phyloP scores from a whole-genome alignment of 768 basidiomycete species.

The Leccinum rimulosum region DNA sequence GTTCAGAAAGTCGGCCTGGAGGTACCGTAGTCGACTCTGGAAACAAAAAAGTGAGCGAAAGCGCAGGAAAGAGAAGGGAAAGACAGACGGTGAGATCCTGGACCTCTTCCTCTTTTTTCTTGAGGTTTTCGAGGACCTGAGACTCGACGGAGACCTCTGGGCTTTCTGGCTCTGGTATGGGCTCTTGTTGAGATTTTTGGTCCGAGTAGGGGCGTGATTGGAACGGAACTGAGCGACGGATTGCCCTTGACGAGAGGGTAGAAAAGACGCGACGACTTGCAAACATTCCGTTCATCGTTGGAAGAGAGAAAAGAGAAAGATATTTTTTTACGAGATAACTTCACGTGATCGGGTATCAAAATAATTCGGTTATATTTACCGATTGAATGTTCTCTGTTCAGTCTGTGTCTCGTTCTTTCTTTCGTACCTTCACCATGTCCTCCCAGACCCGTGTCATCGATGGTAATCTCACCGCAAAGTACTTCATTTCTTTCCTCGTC shows the following conservation, averaged over 20 bases:
- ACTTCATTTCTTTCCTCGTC: slow-evolving; percentile 20
- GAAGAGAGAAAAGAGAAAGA: slow-evolving; percentile 18
- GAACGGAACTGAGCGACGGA: slow-evolving; percentile 36
- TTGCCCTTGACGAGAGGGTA: slow-evolving; percentile 49
- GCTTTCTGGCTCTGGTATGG: slow-evolving; percentile 16
- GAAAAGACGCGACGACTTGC: slow-evolving; percentile 54
- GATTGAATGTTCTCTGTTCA: neutral
- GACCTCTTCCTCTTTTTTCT: slow-evolving; percentile 79
- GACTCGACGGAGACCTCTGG: slow-evolving; percentile 34
- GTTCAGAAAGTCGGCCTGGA: slow-evolving; percentile 95
- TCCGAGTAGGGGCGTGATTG: slow-evolving; percentile 58
- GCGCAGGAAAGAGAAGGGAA: neutral
- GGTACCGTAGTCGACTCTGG: slow-evolving; percentile 85
- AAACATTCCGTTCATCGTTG: slow-evolving; percentile 41
- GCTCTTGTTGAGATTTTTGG: slow-evolving; percentile 35
- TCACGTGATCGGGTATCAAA: slow-evolving; percentile 22
- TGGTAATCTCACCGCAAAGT: slow-evolving; percentile 86
- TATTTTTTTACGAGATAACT: slow-evolving; percentile 1
- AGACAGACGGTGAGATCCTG: slow-evolving; percentile 75
- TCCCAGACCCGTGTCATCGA: slow-evolving; percentile 58
- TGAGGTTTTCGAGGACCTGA: slow-evolving; percentile 53
- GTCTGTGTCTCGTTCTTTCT: slow-evolving; percentile 10
- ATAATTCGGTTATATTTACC: slow-evolving; percentile 1
- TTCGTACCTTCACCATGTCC: slow-evolving; percentile 35
- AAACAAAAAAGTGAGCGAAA: slow-evolving; percentile 4